These are phyloP conservation scores for Euptelea pleiosperma DNA, from an alignment of 164 flowering plant genomes.

Conservation along the genomic window DNA sequence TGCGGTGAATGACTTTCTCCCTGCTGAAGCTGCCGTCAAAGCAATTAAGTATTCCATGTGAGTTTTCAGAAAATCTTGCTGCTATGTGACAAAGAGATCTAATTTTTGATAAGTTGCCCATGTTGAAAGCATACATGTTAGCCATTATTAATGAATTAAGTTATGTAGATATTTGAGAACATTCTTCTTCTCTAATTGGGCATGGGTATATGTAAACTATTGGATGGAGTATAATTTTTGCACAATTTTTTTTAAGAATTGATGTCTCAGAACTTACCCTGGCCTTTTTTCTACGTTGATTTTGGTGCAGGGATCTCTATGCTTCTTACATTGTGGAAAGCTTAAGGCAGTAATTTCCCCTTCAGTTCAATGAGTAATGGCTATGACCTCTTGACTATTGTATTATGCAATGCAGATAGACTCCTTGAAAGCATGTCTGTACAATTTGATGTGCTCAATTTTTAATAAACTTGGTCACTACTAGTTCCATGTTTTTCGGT, in stretches of 20 bases:
- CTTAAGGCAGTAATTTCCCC: constrained; percentile 58
- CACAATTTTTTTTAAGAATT: not conserved
- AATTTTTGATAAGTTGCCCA: not conserved
- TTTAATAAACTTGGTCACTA: no score
- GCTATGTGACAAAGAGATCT: not conserved
- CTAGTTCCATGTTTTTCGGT: no score
- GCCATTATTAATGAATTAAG: not conserved
- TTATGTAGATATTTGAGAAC: not conserved
- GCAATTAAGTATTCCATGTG: constrained; percentile 86
- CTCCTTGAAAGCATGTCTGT: no score
- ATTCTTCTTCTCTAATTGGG: no score
- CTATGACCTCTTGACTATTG: not conserved
- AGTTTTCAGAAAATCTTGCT: constrained; percentile 27
- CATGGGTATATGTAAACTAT: no score
- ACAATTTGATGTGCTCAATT: no score
- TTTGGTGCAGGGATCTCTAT: constrained; percentile 69
- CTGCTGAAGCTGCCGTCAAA: constrained; percentile 60
- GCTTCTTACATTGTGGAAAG: constrained; percentile 78
- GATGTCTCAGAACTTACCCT: no score
- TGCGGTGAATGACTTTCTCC: constrained; percentile 81
- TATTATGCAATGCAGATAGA: not conserved
- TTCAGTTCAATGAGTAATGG: not conserved
- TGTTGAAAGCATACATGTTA: not conserved
- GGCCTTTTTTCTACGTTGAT: not conserved
- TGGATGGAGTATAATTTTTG: not conserved